These are phyloP conservation scores for Xylariomycetidae sp. DNA, from an alignment of 2,329 filamentous ascomycete species.

Conservation along the genomic window DNA sequence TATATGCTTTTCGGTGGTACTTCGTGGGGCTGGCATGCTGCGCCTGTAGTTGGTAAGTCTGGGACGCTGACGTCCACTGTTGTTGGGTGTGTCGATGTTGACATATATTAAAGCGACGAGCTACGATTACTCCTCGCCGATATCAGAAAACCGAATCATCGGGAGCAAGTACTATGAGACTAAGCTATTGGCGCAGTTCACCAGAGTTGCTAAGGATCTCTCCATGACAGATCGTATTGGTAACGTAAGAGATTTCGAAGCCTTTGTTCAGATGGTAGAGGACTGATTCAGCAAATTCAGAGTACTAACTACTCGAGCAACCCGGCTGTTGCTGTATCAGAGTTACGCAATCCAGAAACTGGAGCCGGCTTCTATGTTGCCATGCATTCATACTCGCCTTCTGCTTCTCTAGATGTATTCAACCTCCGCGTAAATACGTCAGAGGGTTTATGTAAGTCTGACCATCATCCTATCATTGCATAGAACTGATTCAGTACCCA, in stretches of 20 bases:
- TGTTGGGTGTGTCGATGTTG: too few species aligned
- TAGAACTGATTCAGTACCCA: conserved; percentile 1
- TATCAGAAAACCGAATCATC: conserved; percentile 54
- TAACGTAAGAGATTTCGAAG: conserved; percentile 22
- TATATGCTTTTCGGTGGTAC: conserved; percentile 65
- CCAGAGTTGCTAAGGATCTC: conserved; percentile 41
- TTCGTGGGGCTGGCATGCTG: conserved; percentile 56
- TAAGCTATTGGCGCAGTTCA: conserved; percentile 57
- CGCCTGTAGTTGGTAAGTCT: conserved; percentile 42
- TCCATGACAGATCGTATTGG: conserved; percentile 47
- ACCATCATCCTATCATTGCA: background rate
- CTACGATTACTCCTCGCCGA: conserved; percentile 61
- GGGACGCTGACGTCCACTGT: too few species aligned
- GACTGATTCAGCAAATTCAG: conserved; percentile 22
- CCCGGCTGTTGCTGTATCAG: conserved; percentile 44
- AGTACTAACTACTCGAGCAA: conserved; percentile 49
- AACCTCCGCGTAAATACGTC: conserved; percentile 53
- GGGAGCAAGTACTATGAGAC: conserved; percentile 59
- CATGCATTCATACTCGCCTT: conserved; percentile 49
- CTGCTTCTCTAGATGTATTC: conserved; percentile 46
- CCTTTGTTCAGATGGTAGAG: too few species aligned
- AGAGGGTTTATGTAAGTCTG: conserved; percentile 33
- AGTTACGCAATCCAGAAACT: conserved; percentile 55
- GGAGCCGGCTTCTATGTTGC: conserved; percentile 56
- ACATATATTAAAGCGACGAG: conserved; percentile 45